Evolutionary conservation across 1,284 basidiomycete genomes (phyloP), one percentile per base, ranked within the genome.

Genomic region (Trichosporon coremiiforme): DNA sequence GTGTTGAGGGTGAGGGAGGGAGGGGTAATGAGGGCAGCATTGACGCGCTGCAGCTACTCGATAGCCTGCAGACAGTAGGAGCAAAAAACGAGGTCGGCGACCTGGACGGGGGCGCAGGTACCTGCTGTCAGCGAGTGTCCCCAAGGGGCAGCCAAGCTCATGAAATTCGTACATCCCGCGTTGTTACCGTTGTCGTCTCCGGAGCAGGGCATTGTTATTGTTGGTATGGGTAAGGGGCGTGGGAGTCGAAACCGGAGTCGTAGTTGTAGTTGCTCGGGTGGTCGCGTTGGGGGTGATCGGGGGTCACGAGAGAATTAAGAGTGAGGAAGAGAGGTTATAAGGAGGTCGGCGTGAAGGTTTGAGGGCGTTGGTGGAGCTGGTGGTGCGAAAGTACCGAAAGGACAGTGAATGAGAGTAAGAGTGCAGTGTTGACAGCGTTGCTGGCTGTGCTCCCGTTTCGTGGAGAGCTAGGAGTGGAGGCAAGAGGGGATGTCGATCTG

Each of bases 111-210:
- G 57, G 13, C 29, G 31, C 57, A 62, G 57, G 57, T 22, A 31
- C 31, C 57, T 62, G 50, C 22, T 15, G 31, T 62, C 57, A 62
- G 33, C 57, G 9, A 15, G 25, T 25, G 25, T 25, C 35, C 4
- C 10, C 13, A 15, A 15, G 4, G 12, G 10, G 15, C 15, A 20
- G 29, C 29, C 15, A 33, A 53, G 22, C 25, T 22, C 6, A 35
- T 35, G 33, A 35, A 38, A n/a, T 7, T 35, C 57, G 35, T 31
- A 62, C 57, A 35, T 13, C 57, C 57, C 10, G 57, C 57, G 57
- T 62, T 62, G 57, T 62, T 62, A 6, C 57, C 57, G 13, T 31
- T 29, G 15, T 62, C 57, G 29, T 62, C 57, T 62, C 57, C 57
- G 6, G 57, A n/a, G 57, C 57, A 62, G 29, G 57, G 29, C 57